These are phyloP conservation scores for Neobulgaria alba DNA, from an alignment of 2,329 filamentous ascomycete genomes.

Conservation along the genomic window DNA sequence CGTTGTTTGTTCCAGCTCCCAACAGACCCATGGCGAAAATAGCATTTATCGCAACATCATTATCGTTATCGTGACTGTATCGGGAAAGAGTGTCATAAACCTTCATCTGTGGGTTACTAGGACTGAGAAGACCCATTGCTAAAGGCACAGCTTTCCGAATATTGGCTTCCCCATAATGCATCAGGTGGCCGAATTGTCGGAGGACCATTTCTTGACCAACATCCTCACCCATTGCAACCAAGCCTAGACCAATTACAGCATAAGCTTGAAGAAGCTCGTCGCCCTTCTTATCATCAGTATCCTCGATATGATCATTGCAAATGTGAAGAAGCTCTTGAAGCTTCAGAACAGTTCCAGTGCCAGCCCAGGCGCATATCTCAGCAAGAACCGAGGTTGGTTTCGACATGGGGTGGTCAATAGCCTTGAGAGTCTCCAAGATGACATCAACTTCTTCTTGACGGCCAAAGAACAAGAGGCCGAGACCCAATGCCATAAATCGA, in stretches of 20 bases:
- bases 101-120: slow-evolving; percentile 99
- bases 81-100: slow-evolving; percentile 96
- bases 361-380: slow-evolving; percentile 96
- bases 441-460: slow-evolving; percentile 98
- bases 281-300: slow-evolving; percentile 87
- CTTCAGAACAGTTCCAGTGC: slow-evolving; percentile 93
- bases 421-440: slow-evolving; percentile 92
- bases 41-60: slow-evolving; percentile 94
- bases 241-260: slow-evolving; percentile 83
- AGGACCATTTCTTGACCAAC: slow-evolving; percentile 98
- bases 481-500: slow-evolving; percentile 86
- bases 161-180: slow-evolving; percentile 98
- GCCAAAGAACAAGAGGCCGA: slow-evolving; percentile 91
- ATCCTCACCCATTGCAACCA: slow-evolving; percentile 97
- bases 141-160: slow-evolving; percentile 93
- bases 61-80: slow-evolving; percentile 98
- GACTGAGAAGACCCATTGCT: slow-evolving; percentile 92
- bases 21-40: slow-evolving; percentile 99
- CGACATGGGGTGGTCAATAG: slow-evolving; percentile 92
- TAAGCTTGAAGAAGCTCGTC: slow-evolving; percentile 95
- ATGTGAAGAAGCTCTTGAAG: slow-evolving; percentile 95
- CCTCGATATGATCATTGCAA: slow-evolving; percentile 95
- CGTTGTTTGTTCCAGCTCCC: slow-evolving; percentile 96
- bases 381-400: slow-evolving; percentile 91
- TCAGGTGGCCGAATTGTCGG: slow-evolving; percentile 92